These are phyloP conservation scores for Coix lacrymajobi DNA, from an alignment of 176 grass and related monocot species.

Conservation along the genomic window DNA sequence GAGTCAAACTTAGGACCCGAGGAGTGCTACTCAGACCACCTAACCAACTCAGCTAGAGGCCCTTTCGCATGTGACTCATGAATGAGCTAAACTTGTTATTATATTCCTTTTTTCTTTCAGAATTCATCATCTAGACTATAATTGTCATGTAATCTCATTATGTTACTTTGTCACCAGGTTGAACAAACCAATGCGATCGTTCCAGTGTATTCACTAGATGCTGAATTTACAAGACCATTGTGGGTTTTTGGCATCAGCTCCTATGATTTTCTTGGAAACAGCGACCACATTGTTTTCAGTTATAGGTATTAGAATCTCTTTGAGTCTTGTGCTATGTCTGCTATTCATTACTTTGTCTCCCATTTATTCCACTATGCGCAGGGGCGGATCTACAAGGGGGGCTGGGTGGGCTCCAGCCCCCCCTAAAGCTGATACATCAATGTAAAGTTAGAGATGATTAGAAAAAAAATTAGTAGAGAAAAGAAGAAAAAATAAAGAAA, in stretches of 20 bases:
- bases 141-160: constrained; percentile 12
- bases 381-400: too few species aligned
- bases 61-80: neutral
- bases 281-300: constrained; percentile 67
- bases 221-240: constrained; percentile 81
- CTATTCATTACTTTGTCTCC: too few species aligned
- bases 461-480: too few species aligned
- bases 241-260: constrained; percentile 94
- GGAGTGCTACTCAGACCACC: too few species aligned
- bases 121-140: neutral
- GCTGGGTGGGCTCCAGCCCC: too few species aligned
- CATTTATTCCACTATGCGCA: too few species aligned
- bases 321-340: too few species aligned
- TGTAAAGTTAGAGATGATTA: too few species aligned
- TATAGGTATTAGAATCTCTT: constrained; percentile 41
- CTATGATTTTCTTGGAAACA: constrained; percentile 73
- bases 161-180: constrained; percentile 41
- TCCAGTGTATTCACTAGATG: constrained; percentile 64
- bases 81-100: neutral
- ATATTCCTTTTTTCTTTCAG: neutral
- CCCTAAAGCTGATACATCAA: too few species aligned
- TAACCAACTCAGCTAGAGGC: too few species aligned
- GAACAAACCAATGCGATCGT: constrained; percentile 72
- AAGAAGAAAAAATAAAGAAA: too few species aligned
- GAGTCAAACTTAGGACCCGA: too few species aligned